Percentiles rank a stretch among this genome's conserved stretches.
phyloP scores from a whole-genome alignment of 163 green algal species.

The Volvox carteri region DNA sequence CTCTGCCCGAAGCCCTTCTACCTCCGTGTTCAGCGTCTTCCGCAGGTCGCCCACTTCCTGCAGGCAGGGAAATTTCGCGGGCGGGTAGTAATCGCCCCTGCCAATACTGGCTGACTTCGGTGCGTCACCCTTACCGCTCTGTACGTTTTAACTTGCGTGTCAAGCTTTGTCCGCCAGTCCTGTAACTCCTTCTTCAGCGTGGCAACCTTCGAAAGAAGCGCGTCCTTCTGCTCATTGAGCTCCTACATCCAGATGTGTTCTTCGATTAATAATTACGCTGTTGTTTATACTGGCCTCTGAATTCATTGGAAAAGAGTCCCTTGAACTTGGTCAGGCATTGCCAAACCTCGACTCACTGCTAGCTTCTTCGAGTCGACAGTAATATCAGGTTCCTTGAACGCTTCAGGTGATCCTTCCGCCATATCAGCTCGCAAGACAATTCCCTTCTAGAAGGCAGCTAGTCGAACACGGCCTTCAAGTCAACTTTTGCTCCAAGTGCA shows the following conservation, averaged over 20 bases:
- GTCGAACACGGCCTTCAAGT: background rate
- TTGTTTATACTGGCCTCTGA: background rate
- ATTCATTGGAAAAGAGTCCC: background rate
- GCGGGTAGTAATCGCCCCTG: constrained; percentile 11
- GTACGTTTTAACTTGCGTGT: constrained; percentile 81
- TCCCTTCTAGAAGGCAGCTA: background rate
- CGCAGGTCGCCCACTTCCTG: constrained; percentile 80
- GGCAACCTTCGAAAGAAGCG: constrained; percentile 82
- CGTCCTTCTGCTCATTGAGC: constrained; percentile 77
- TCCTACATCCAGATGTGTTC: constrained; percentile 60
- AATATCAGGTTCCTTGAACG: constrained; percentile 46
- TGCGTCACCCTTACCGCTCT: constrained; percentile 65
- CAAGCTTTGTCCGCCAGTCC: constrained; percentile 85
- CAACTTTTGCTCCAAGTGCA: background rate
- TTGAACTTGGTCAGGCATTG: background rate
- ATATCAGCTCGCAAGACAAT: background rate
- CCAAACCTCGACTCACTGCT: background rate
- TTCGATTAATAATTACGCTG: background rate
- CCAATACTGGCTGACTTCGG: constrained; percentile 78
- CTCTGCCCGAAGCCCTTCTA: constrained; percentile 76
- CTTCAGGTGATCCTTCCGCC: background rate
- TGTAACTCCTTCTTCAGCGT: constrained; percentile 83
- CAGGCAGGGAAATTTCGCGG: background rate
- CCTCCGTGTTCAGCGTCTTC: constrained; percentile 75
- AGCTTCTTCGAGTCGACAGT: constrained; percentile 66